phyloP scores from a whole-genome alignment of 352 stramenopile genomes.

The Phytophthora syringae region DNA sequence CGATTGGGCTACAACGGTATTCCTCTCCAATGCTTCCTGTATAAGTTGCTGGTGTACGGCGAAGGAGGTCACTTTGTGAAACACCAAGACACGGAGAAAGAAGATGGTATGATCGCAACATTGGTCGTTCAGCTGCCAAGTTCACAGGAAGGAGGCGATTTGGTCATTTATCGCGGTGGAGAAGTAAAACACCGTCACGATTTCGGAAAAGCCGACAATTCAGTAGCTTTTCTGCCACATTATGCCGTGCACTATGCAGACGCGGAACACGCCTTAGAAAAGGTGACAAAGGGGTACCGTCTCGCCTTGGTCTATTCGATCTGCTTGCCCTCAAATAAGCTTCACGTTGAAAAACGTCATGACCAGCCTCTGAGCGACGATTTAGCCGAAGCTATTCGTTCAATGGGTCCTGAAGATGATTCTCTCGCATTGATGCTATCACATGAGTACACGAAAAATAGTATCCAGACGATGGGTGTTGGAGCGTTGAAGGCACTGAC shows the following conservation, averaged over 20 bases:
- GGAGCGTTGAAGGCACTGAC: constrained; percentile 18
- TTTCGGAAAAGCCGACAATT: neutral
- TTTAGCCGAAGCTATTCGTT: constrained; percentile 27
- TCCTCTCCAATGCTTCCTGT: constrained; percentile 27
- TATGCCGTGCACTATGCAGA: constrained; percentile 23
- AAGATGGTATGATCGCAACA: constrained; percentile 52
- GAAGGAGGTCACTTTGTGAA: constrained; percentile 42
- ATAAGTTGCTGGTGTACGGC: constrained; percentile 69
- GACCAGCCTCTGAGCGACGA: neutral
- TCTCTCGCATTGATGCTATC: constrained; percentile 19
- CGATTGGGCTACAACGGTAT: constrained; percentile 23
- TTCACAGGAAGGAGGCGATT: no score
- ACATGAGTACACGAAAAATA: no score
- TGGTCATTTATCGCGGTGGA: constrained; percentile 12
- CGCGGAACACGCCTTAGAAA: constrained; percentile 11
- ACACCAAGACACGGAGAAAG: constrained; percentile 57
- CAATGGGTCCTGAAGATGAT: constrained; percentile 46
- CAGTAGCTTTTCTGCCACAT: neutral
- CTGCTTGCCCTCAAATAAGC: constrained; percentile 19
- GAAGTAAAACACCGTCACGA: neutral
- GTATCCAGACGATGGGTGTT: constrained; percentile 10
- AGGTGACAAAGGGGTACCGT: constrained; percentile 19
- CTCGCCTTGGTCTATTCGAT: constrained; percentile 25
- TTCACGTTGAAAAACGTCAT: neutral
- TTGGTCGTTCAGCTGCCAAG: constrained; percentile 42